Evolutionary conservation across 345 rosid genomes (phyloP), one percentile per base, ranked within the genome.

Genomic region (Salix koriyanagi): DNA sequence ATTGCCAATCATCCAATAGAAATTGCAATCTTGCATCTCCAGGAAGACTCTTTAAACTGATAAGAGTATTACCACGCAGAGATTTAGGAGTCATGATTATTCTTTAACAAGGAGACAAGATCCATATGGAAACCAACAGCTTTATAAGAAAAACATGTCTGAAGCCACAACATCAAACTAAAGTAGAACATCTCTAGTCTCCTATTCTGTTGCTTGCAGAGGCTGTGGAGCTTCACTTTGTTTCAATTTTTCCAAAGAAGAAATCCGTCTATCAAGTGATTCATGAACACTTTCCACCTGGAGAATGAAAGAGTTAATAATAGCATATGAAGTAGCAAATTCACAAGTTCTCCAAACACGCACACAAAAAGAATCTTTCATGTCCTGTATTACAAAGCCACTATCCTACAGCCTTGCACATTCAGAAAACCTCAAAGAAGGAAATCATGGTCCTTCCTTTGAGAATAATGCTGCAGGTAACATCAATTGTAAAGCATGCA

Each of bases 181-280:
- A 36, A 28, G 76, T 30, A 76, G 64, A 65, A 74, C 4, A 52
- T 71, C 67, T 44, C 78, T 48, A 56, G 21, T 6, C 69, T 69
- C 52, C 88, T 93, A 93, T 76, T 94, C 93, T 16, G 88, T 76
- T 23, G 86, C 87, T 64, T 90, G 91, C 46, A 73, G 86, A 9
- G 88, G 88, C 58, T 85, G 91, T 16, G 95, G 78, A 72, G 82
- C 87, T 81, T 92, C 97, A 72, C 81, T 81, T 85, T 84, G 92
- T 82, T 90, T 95, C 89, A 90, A 74, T 79, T 86, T 91, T 85
- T 95, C 99, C 86, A 95, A 84, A 25, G 81, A 68, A 32, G 90
- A 88, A 79, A 95, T 89, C 81, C 97, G 86, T 75, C 85, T 84
- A 75, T 95, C 96, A 65, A 95, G 83, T 5, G 97, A 87, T 41